Base-by-base conservation (phyloP, 768 basidiomycete genomes). In the Pulveroboletus ravenelii region DNA sequence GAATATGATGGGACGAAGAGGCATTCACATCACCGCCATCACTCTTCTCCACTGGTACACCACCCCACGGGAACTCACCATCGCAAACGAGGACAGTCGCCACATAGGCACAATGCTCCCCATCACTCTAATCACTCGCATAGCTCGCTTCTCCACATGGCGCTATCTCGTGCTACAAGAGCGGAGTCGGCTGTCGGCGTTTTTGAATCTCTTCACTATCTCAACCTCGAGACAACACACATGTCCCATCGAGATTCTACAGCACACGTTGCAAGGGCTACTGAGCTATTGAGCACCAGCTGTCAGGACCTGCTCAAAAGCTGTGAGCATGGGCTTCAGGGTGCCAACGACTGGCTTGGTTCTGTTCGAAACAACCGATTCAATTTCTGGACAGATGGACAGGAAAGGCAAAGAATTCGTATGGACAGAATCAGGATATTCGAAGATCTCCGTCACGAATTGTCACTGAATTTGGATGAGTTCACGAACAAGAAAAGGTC, bases 191-290 rank as follows among this genome's bases (percentile, higher is more conserved):
- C 77, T 0, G 87, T 89, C 1, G 87, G 85, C 2, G 80, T 86
- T 13, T 89, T 89, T 52, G 87, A 89, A 68, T 79, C 78, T 3
- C 81, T 87, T 57, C 68, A 79, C 27, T 89, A 87, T 61, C 69
- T 87, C 50, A 79, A 87, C 54, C 69, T 89, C 3, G 86, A 89
- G 60, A 75, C 78, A 25, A 77, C 67, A 29, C 66, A 77, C 35
- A 64, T 82, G 32, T 64, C 68, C 30, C 80, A 84, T 51, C 80
- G 79, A 1, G 62, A 75, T 49, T 68, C 70, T 2, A 72, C 72
- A 14, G 63, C 63, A 15, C 72, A 76, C 45, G 76, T 76, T 5
- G 68, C 69, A 37, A 66, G 67, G 47, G 73, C 75, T 23, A 73
- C 72, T 6, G 63, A 63, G 27, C 66, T 85, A 18, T 56, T 89